Conservation (phyloP, 768 basidiomycete genomes). For the Mycena pura region DNA sequence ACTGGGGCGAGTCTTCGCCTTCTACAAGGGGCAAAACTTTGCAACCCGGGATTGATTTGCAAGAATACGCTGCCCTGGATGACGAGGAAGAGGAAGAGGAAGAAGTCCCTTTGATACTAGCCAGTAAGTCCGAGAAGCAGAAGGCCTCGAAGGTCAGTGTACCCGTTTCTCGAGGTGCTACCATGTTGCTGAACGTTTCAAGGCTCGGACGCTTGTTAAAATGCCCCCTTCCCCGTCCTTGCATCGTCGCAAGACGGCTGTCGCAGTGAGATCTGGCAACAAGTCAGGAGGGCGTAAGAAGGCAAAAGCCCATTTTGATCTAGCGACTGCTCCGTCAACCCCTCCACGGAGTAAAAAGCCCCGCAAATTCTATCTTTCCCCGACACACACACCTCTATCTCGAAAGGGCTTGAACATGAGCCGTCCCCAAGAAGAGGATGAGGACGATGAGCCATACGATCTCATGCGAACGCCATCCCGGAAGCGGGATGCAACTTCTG, state of each 20-base stretch:
- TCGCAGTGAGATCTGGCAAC: conserved; percentile 12
- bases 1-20: conserved; percentile 49
- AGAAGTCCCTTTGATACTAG: conserved; percentile 32
- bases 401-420: conserved; percentile 76
- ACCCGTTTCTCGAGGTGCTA: conserved; percentile 22
- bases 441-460: conserved; percentile 34
- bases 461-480: conserved; percentile 52
- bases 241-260: conserved; percentile 26
- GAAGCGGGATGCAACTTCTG: conserved; percentile 41
- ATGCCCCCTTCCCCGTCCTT: conserved; percentile 20
- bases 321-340: conserved; percentile 42
- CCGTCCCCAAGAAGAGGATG: conserved; percentile 2
- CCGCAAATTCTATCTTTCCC: conserved; percentile 53
- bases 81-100: conserved; percentile 39
- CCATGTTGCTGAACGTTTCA: conserved; percentile 6
- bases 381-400: conserved; percentile 69
- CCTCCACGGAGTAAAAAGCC: conserved; percentile 38
- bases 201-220: conserved; percentile 10
- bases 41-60: conserved; percentile 49
- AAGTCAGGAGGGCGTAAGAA: conserved; percentile 22
- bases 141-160: conserved; percentile 9
- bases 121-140: conserved; percentile 25
- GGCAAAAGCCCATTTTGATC: conserved; percentile 1
- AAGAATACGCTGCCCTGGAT: conserved; percentile 33
- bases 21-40: conserved; percentile 31